Conservation (phyloP, 371 early-diverging fungal genomes). For the Sporodiniella umbellata region DNA sequence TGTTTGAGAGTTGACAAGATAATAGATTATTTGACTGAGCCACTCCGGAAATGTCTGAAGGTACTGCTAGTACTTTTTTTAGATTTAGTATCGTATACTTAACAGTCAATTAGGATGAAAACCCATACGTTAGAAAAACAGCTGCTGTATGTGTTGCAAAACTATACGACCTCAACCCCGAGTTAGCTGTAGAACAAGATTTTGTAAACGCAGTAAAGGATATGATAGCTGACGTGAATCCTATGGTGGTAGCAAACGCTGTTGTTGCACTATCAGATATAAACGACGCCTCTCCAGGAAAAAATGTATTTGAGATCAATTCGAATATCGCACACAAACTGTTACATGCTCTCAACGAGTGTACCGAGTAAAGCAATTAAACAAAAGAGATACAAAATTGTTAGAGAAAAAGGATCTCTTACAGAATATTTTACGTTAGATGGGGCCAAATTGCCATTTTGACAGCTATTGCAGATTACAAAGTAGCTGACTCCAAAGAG, state of each 20-base stretch:
- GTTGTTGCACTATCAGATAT: constrained; percentile 95
- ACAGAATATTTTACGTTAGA: constrained; percentile 30
- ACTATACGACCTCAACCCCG: constrained; percentile 78
- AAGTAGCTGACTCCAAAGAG: constrained; percentile 67
- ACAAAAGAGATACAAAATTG: not conserved
- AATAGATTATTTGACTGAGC: constrained; percentile 79
- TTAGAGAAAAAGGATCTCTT: not conserved
- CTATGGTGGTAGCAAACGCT: constrained; percentile 95
- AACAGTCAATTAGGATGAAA: constrained; percentile 13
- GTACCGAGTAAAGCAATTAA: constrained; percentile 76
- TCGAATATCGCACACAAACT: constrained; percentile 81
- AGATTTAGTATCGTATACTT: too few species aligned
- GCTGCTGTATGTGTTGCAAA: constrained; percentile 66
- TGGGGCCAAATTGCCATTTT: constrained; percentile 97
- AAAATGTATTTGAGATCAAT: constrained; percentile 81
- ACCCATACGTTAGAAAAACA: constrained; percentile 25
- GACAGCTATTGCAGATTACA: constrained; percentile 77
- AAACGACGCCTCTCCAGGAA: constrained; percentile 74
- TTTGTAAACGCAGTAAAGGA: constrained; percentile 86
- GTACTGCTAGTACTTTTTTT: constrained; percentile 3
- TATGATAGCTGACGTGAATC: constrained; percentile 89
- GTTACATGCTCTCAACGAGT: constrained; percentile 93
- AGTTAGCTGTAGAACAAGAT: constrained; percentile 74
- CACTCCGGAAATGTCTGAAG: constrained; percentile 80
- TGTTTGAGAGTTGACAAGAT: constrained; percentile 95